phyloP scores from a whole-genome alignment of 2,329 filamentous ascomycete genomes.

The Colletotrichum chlorophyti region DNA sequence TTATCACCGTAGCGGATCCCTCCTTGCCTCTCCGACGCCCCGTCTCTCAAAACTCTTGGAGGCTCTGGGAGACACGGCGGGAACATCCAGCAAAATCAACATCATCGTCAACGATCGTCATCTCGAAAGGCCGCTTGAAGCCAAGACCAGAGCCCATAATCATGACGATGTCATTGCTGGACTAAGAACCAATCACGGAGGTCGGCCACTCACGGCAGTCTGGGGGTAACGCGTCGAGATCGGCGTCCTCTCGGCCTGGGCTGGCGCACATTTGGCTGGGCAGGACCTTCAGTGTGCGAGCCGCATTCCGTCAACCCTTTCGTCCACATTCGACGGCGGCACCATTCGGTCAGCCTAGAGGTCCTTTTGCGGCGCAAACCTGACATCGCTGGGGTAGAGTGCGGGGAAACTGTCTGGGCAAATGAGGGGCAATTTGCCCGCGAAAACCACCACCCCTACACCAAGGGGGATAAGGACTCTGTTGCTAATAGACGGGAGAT shows the following conservation, averaged over 20 bases:
- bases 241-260: conserved; percentile 19
- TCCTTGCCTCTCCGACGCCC: too few species aligned
- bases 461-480: too few species aligned
- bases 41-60: too few species aligned
- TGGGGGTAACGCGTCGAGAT: conserved; percentile 19
- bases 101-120: neutral
- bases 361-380: conserved; percentile 9
- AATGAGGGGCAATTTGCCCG: conserved; percentile 20
- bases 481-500: too few species aligned
- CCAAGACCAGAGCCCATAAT: conserved; percentile 16
- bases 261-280: conserved; percentile 12
- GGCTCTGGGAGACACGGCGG: neutral
- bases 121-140: neutral
- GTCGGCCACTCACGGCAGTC: conserved; percentile 13
- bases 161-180: conserved; percentile 26
- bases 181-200: conserved; percentile 19
- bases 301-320: conserved; percentile 8
- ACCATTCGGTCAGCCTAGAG: conserved; percentile 23
- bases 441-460: conserved; percentile 1
- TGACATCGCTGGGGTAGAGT: conserved; percentile 4
- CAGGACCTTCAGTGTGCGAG: too few species aligned
- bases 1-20: neutral
- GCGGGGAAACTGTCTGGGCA: conserved; percentile 22
- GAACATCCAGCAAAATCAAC: neutral
- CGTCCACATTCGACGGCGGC: conserved; percentile 10